Percentiles rank a stretch among this genome's conserved stretches.
phyloP scores from a whole-genome alignment of 257 asterid genomes.

The Forsythia viridissima region DNA sequence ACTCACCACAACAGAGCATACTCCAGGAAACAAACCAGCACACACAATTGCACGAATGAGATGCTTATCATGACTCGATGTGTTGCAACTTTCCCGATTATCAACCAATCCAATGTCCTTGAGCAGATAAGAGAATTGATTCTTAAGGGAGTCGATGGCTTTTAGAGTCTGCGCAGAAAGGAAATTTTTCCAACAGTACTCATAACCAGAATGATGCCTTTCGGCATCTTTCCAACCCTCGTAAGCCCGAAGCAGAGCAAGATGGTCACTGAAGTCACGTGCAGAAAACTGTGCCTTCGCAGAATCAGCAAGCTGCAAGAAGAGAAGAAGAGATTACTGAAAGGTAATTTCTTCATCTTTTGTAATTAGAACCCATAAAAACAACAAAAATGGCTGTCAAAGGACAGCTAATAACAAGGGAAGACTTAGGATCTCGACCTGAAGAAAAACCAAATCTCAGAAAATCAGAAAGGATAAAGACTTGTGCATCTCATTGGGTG shows the following conservation, averaged over 20 bases:
- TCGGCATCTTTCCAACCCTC: slow-evolving; percentile 96
- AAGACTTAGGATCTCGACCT: slow-evolving; percentile 4
- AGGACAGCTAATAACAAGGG: neutral
- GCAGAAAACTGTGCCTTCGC: slow-evolving; percentile 91
- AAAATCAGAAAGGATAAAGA: neutral
- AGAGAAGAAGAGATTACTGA: slow-evolving; percentile 22
- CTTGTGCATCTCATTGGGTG: neutral
- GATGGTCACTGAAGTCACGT: slow-evolving; percentile 86
- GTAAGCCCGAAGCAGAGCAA: slow-evolving; percentile 79
- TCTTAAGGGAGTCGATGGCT: slow-evolving; percentile 88
- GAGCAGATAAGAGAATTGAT: slow-evolving; percentile 74
- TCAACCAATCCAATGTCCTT: slow-evolving; percentile 74
- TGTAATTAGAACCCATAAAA: slow-evolving; percentile 10
- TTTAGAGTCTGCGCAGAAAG: slow-evolving; percentile 86
- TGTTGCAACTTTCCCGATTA: slow-evolving; percentile 65
- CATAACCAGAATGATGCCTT: slow-evolving; percentile 62
- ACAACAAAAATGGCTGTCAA: neutral
- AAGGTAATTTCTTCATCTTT: slow-evolving; percentile 12
- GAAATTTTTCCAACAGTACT: slow-evolving; percentile 90
- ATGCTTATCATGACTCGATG: slow-evolving; percentile 72
- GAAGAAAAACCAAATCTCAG: slow-evolving; percentile 7
- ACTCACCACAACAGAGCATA: slow-evolving; percentile 94
- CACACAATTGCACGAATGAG: slow-evolving; percentile 79
- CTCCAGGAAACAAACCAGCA: slow-evolving; percentile 91
- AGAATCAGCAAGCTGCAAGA: slow-evolving; percentile 88